phyloP scores from a whole-genome alignment of 2,329 filamentous ascomycete genomes.

The Berkeleyomyces rouxiae region DNA sequence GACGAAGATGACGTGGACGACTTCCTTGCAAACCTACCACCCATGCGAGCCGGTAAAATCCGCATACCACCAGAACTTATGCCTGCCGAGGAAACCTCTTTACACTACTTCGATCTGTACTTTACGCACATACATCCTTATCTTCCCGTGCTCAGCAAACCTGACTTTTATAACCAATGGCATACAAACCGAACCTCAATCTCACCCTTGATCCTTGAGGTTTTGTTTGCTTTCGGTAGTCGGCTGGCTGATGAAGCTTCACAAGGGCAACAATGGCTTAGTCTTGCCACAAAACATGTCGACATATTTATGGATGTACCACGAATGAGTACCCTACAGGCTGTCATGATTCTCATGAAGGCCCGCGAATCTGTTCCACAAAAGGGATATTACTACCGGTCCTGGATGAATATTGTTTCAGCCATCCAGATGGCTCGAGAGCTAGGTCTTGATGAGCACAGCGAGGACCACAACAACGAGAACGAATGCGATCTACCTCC shows the following conservation, averaged over 20 bases:
- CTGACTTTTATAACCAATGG: constrained; percentile 80
- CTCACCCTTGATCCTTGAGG: constrained; percentile 76
- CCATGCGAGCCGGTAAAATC: constrained; percentile 52
- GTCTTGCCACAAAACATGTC: constrained; percentile 80
- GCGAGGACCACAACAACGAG: constrained; percentile 57
- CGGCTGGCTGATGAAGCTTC: constrained; percentile 68
- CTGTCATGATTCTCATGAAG: constrained; percentile 72
- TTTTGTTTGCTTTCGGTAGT: constrained; percentile 78
- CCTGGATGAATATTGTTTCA: constrained; percentile 90
- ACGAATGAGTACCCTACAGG: constrained; percentile 79
- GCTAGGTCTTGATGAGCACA: constrained; percentile 75
- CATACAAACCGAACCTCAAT: constrained; percentile 65
- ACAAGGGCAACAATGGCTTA: constrained; percentile 83
- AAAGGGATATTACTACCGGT: constrained; percentile 88
- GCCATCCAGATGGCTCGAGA: constrained; percentile 90
- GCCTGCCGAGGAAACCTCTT: constrained; percentile 67
- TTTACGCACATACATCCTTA: constrained; percentile 87
- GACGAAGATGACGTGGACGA: constrained; percentile 59
- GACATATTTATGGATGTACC: constrained; percentile 89
- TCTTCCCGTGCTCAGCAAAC: constrained; percentile 72
- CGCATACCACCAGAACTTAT: constrained; percentile 85
- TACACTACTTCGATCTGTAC: constrained; percentile 79
- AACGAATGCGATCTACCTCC: constrained; percentile 50
- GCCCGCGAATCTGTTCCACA: constrained; percentile 84
- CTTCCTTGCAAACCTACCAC: constrained; percentile 52